Percentiles rank a stretch among this genome's conserved stretches.
Conservation (phyloP, 2,329 filamentous ascomycete species). For the Penicillium sp. region DNA sequence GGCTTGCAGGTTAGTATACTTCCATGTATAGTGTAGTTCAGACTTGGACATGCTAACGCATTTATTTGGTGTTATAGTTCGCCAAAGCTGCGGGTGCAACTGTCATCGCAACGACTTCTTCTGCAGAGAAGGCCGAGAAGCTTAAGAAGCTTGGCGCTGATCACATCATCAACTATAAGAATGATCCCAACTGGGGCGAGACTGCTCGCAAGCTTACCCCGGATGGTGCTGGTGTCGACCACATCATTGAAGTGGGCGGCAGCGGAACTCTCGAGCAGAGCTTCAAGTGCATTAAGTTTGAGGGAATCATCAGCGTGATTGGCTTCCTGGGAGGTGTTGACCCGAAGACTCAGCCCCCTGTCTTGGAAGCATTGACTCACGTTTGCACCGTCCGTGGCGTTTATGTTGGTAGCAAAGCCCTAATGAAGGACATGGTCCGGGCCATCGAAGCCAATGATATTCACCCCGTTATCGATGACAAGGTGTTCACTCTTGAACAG, state of each 20-base stretch:
- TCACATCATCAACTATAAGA: slow-evolving; percentile 62
- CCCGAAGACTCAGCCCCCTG: slow-evolving; percentile 50
- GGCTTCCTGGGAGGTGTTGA: slow-evolving; percentile 56
- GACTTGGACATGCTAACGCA: background rate
- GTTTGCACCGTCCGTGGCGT: slow-evolving; percentile 59
- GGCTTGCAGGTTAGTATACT: slow-evolving; percentile 48
- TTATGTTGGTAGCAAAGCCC: slow-evolving; percentile 55
- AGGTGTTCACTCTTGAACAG: slow-evolving; percentile 55
- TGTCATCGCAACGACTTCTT: slow-evolving; percentile 61
- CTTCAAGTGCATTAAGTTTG: slow-evolving; percentile 54
- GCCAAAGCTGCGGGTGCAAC: slow-evolving; percentile 53
- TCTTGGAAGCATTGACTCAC: slow-evolving; percentile 52
- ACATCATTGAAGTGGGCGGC: slow-evolving; percentile 66
- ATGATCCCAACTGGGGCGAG: slow-evolving; percentile 58
- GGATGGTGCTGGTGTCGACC: slow-evolving; percentile 56
- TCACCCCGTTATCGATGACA: slow-evolving; percentile 59
- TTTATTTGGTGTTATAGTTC: slow-evolving; percentile 32
- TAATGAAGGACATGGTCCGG: slow-evolving; percentile 60
- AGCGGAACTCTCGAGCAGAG: slow-evolving; percentile 59
- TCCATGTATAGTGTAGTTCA: background rate
- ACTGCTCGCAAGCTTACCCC: slow-evolving; percentile 54
- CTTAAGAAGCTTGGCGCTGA: slow-evolving; percentile 58
- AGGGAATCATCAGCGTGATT: slow-evolving; percentile 57
- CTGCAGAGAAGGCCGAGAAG: slow-evolving; percentile 53
- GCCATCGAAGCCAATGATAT: slow-evolving; percentile 60